Evolutionary conservation across 305 asterid genomes (phyloP).

Genomic region (Solanum hybrid): DNA sequence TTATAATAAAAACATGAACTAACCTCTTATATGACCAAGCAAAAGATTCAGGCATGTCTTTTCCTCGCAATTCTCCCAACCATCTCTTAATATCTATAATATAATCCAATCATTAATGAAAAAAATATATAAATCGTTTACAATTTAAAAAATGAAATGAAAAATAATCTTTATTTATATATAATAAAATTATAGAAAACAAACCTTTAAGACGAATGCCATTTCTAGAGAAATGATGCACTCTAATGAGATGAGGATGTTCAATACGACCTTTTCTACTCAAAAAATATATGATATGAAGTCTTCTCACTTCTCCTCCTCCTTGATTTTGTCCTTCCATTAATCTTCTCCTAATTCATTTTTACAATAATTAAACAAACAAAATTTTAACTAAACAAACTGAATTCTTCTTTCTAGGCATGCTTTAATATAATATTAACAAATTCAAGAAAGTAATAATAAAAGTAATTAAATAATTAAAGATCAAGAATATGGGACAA

Average conservation of each 20-base stretch:
- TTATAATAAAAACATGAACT: background rate
- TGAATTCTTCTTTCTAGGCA: conserved; percentile 32
- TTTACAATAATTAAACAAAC: conserved; percentile 5
- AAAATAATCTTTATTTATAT: background rate
- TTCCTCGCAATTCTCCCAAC: conserved; percentile 87
- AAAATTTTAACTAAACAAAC: conserved; percentile 11
- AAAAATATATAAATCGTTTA: background rate
- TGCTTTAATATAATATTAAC: conserved; percentile 5
- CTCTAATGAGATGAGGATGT: conserved; percentile 86
- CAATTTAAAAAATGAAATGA: background rate
- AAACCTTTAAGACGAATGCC: conserved; percentile 78
- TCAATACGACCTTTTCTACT: conserved; percentile 70
- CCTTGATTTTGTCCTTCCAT: conserved; percentile 51
- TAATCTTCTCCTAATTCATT: conserved; percentile 31
- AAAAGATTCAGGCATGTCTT: conserved; percentile 69
- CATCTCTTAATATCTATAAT: conserved; percentile 79
- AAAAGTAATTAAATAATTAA: conserved; percentile 7
- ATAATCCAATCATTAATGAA: background rate
- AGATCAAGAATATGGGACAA: conserved; percentile 20
- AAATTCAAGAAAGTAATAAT: background rate
- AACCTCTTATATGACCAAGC: conserved; percentile 97
- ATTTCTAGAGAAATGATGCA: conserved; percentile 62
- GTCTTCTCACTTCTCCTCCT: conserved; percentile 63
- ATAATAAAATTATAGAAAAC: background rate
- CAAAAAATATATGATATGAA: conserved; percentile 71